A percentile compares a stretch with the other conserved stretches of the same genome.
Evolutionary conservation across 495 filamentous ascomycete species (phyloP).

Genomic region (Penicillium turbatum): DNA sequence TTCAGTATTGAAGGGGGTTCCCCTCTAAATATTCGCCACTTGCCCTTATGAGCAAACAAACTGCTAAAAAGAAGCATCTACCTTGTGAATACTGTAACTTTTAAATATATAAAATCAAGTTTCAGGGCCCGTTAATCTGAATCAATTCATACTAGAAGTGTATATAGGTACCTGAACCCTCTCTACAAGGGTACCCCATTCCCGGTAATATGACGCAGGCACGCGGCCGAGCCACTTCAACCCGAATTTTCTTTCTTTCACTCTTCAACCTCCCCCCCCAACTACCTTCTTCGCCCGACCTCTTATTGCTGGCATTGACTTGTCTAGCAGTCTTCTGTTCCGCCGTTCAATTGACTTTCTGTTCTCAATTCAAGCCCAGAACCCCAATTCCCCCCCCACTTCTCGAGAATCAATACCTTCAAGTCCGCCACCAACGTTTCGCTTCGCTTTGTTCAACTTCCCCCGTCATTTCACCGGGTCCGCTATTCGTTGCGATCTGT

Average conservation of each 20-base stretch:
- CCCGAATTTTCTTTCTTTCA: slow-evolving; percentile 35
- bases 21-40: not conserved
- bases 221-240: slow-evolving; percentile 25
- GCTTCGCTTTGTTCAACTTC: slow-evolving; percentile 7
- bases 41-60: not conserved
- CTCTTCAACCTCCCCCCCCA: slow-evolving; percentile 26
- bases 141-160: too few relatives aligned
- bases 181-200: too few relatives aligned
- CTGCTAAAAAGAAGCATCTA: too few relatives aligned
- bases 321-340: slow-evolving; percentile 39
- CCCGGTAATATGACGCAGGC: slow-evolving; percentile 5
- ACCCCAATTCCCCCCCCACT: not conserved
- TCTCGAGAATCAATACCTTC: slow-evolving; percentile 2
- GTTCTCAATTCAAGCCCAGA: not conserved
- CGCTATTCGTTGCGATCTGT: not conserved
- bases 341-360: slow-evolving; percentile 24
- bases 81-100: too few relatives aligned
- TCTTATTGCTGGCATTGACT: slow-evolving; percentile 51
- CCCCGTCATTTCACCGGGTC: slow-evolving; percentile 1
- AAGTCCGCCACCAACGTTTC: not conserved
- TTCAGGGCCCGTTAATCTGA: not conserved
- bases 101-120: not conserved
- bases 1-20: not conserved
- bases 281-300: slow-evolving; percentile 33
- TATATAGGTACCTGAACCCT: too few relatives aligned